Conservation (phyloP, 2,329 filamentous ascomycete genomes). For the Xylaria sp. region DNA sequence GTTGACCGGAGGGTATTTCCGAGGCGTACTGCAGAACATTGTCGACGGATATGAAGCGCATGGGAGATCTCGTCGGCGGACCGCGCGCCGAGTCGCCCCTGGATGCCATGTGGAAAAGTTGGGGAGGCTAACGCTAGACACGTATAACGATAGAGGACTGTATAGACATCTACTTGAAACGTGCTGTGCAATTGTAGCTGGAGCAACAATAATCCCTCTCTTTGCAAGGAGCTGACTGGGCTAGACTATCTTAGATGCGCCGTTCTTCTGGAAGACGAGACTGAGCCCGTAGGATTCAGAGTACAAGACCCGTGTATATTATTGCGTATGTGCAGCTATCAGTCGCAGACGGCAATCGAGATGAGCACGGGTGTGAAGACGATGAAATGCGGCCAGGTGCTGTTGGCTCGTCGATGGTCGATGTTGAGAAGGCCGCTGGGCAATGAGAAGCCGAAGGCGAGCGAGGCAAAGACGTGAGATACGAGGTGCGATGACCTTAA, state of each 20-base stretch:
- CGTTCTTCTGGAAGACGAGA: neutral
- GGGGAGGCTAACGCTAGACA: neutral
- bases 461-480: neutral
- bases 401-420: neutral
- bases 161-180: neutral
- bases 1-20: slow-evolving; percentile 94
- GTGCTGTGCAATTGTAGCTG: neutral
- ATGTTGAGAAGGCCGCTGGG: neutral
- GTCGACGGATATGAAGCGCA: slow-evolving; percentile 88
- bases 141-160: neutral
- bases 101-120: slow-evolving; percentile 29
- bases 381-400: neutral
- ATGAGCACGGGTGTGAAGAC: neutral
- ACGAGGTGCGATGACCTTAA: neutral
- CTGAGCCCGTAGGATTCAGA: neutral
- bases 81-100: slow-evolving; percentile 30
- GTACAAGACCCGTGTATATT: neutral
- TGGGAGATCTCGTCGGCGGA: slow-evolving; percentile 54
- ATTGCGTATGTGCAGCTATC: neutral
- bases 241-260: neutral
- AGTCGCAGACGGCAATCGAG: neutral
- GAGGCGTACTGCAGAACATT: slow-evolving; percentile 94
- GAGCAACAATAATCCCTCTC: neutral
- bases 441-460: neutral
- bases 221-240: neutral